Percentiles rank a stretch among this genome's conserved stretches.
phyloP scores from a whole-genome alignment of 2,329 filamentous ascomycete genomes.

The Pestalotiopsis sp. region DNA sequence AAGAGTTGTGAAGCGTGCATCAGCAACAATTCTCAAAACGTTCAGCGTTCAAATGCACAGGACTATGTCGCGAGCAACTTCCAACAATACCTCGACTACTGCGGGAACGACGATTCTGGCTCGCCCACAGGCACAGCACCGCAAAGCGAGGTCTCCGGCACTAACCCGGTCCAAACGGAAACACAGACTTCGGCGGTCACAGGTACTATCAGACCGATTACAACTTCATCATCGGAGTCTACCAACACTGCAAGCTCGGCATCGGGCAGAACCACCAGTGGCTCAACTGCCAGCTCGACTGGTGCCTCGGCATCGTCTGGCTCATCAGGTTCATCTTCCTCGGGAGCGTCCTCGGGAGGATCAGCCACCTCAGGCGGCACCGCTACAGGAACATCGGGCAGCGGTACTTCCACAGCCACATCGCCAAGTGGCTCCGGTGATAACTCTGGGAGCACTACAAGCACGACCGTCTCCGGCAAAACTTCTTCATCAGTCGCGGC shows the following conservation, averaged over 20 bases:
- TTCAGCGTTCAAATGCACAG: conserved; percentile 35
- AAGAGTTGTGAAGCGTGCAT: conserved; percentile 36
- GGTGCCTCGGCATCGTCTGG: not conserved
- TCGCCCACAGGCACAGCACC: conserved; percentile 12
- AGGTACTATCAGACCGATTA: conserved; percentile 1
- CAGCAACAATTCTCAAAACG: no score
- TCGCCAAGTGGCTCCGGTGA: not conserved
- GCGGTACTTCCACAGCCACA: not conserved
- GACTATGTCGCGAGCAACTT: conserved; percentile 33
- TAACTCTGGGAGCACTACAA: not conserved
- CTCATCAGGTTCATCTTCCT: not conserved
- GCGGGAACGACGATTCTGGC: conserved; percentile 26
- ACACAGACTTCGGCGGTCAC: conserved; percentile 21
- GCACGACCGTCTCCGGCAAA: not conserved
- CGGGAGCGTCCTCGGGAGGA: not conserved
- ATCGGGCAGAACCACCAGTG: conserved; percentile 14
- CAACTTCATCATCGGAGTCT: conserved; percentile 9
- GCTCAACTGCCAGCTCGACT: conserved; percentile 7
- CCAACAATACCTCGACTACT: conserved; percentile 49
- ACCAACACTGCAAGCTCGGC: not conserved
- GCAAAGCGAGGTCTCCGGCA: conserved; percentile 18
- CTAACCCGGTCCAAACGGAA: conserved; percentile 17
- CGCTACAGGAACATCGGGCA: conserved; percentile 11
- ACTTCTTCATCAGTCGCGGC: not conserved
- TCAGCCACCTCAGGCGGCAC: not conserved